These are phyloP conservation scores for Spergularia bocconei DNA, from an alignment of 148 eudicot genomes.

Conservation along the genomic window DNA sequence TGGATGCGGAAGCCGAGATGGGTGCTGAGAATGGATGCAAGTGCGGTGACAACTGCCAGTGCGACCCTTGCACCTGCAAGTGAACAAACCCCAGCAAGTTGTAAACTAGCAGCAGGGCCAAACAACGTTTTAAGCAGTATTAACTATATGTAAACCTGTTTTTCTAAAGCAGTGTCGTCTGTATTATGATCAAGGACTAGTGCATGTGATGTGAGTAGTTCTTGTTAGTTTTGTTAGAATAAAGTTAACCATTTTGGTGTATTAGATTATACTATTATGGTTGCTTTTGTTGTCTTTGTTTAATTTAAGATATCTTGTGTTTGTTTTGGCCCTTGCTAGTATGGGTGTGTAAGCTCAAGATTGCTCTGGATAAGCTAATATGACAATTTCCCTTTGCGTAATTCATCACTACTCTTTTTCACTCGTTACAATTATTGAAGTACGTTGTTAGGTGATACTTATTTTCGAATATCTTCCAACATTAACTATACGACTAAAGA, in stretches of 20 bases:
- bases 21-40: slow-evolving; percentile 78
- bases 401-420: neutral
- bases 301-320: neutral
- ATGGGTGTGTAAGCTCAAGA: neutral
- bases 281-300: neutral
- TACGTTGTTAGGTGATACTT: too few species aligned
- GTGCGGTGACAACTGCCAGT: slow-evolving; percentile 67
- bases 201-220: neutral
- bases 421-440: too few species aligned
- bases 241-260: neutral
- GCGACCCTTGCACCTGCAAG: slow-evolving; percentile 83
- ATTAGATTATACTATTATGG: neutral
- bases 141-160: neutral
- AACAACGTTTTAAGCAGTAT: neutral
- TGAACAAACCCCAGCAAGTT: slow-evolving; percentile 26
- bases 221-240: slow-evolving; percentile 10
- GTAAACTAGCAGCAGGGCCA: neutral
- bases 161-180: slow-evolving; percentile 6
- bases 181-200: neutral
- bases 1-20: slow-evolving; percentile 48
- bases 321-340: neutral
- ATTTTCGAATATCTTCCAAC: too few species aligned
- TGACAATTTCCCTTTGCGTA: neutral
- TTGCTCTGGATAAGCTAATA: neutral
- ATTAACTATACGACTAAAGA: too few species aligned